Percentiles rank a stretch among this genome's conserved stretches.
Conservation (phyloP, 768 basidiomycete species). For the Mycena venus region DNA sequence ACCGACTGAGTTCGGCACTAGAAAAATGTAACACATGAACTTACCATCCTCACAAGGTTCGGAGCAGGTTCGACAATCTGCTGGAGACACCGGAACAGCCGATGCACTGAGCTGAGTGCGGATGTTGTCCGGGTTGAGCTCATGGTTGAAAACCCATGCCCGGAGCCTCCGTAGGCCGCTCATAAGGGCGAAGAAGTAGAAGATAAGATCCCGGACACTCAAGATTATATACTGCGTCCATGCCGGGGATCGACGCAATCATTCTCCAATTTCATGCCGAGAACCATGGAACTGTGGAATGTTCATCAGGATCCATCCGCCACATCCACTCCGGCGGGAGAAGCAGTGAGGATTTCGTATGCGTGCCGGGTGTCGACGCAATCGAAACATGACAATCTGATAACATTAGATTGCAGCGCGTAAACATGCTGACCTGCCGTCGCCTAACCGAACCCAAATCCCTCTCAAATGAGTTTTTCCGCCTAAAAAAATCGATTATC, state of each 20-base stretch:
- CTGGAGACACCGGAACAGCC: slow-evolving; percentile 74
- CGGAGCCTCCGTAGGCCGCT: slow-evolving; percentile 56
- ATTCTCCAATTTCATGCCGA: too few relatives aligned
- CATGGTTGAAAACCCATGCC: slow-evolving; percentile 55
- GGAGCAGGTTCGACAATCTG: slow-evolving; percentile 80
- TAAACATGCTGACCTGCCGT: too few relatives aligned
- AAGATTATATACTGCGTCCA: not conserved
- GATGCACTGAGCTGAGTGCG: slow-evolving; percentile 66
- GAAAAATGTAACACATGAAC: slow-evolving; percentile 45
- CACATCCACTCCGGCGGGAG: too few relatives aligned
- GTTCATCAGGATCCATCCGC: too few relatives aligned
- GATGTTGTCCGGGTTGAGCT: slow-evolving; percentile 55
- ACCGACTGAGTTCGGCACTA: slow-evolving; percentile 24
- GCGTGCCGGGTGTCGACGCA: too few relatives aligned
- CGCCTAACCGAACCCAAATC: too few relatives aligned
- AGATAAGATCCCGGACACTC: not conserved
- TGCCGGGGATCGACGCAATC: not conserved
- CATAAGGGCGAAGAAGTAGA: slow-evolving; percentile 39
- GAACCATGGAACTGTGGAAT: too few relatives aligned
- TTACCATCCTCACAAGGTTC: slow-evolving; percentile 83
- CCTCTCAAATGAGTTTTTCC: too few relatives aligned
- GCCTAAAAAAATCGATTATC: too few relatives aligned
- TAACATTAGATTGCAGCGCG: too few relatives aligned
- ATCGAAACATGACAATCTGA: too few relatives aligned
- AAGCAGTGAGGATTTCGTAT: too few relatives aligned